A percentile compares a stretch with the other conserved stretches of the same genome.
Evolutionary conservation across 202 grass and related monocot species (phyloP).

Genomic region (Panicum hallii): DNA sequence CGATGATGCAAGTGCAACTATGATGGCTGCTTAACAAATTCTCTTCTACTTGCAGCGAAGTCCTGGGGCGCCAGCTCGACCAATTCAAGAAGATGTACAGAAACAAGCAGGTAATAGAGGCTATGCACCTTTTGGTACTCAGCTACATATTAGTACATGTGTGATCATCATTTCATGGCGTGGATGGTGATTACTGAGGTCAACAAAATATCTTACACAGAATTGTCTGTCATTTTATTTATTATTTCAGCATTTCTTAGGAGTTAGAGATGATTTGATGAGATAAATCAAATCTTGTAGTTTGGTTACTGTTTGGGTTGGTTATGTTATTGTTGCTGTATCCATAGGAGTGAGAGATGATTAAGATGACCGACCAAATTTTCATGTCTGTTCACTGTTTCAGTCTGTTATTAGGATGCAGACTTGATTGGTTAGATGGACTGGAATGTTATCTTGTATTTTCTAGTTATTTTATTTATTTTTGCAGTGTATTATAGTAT

Average conservation of each 20-base stretch:
- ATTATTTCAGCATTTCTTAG: not conserved
- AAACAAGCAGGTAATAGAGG: constrained; percentile 62
- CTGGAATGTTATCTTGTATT: not conserved
- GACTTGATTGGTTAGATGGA: constrained; percentile 6
- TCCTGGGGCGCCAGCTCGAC: constrained; percentile 60
- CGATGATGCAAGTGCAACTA: not conserved
- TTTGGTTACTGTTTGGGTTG: not conserved
- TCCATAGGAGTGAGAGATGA: constrained; percentile 11
- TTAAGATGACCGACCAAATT: not conserved
- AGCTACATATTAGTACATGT: not conserved
- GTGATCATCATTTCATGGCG: not conserved
- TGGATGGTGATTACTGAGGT: constrained; percentile 5
- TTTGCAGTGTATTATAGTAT: constrained; percentile 14
- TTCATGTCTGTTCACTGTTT: not conserved
- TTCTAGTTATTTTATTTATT: not conserved
- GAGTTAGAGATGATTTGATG: constrained; percentile 4
- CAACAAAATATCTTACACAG: constrained; percentile 4
- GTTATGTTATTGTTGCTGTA: not conserved
- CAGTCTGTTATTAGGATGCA: not conserved
- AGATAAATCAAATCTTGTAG: not conserved
- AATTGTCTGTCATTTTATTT: not conserved
- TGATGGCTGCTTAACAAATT: constrained; percentile 24
- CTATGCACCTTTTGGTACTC: constrained; percentile 20
- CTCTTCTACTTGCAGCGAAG: constrained; percentile 51
- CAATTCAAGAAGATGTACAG: constrained; percentile 53